Conservation (phyloP, 768 basidiomycete genomes). For the Austroboletus eburneus region DNA sequence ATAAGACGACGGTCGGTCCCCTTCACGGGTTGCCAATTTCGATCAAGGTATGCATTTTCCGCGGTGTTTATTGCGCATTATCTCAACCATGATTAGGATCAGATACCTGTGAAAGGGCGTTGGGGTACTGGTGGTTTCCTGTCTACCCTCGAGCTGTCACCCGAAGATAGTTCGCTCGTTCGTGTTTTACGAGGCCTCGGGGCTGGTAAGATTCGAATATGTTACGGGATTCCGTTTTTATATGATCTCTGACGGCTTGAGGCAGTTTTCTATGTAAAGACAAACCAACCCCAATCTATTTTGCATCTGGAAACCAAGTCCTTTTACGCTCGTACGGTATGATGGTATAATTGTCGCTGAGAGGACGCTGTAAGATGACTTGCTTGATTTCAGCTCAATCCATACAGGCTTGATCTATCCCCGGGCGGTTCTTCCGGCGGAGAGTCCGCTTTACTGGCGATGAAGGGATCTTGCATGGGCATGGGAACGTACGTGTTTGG, state of each 20-base stretch:
- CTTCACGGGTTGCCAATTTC: slow-evolving; percentile 45
- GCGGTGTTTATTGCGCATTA: not conserved
- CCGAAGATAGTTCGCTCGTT: too few relatives aligned
- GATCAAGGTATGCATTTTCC: slow-evolving; percentile 33
- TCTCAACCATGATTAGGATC: slow-evolving; percentile 28
- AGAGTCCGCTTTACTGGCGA: slow-evolving; percentile 71
- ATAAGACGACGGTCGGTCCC: slow-evolving; percentile 33
- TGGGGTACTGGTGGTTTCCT: slow-evolving; percentile 36
- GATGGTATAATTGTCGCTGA: not conserved
- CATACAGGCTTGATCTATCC: slow-evolving; percentile 67
- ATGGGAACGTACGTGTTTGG: slow-evolving; percentile 52
- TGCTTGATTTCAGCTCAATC: slow-evolving; percentile 46
- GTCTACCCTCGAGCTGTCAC: slow-evolving; percentile 21
- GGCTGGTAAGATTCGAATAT: too few relatives aligned
- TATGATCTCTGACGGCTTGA: not conserved
- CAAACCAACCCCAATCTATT: slow-evolving; percentile 40
- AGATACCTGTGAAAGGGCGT: slow-evolving; percentile 38
- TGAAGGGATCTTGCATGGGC: slow-evolving; percentile 48
- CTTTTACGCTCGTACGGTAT: slow-evolving; percentile 32
- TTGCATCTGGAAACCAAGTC: slow-evolving; percentile 37
- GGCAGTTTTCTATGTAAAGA: slow-evolving; percentile 41
- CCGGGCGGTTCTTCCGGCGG: slow-evolving; percentile 84
- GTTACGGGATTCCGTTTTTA: too few relatives aligned
- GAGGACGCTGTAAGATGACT: not conserved
- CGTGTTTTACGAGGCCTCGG: too few relatives aligned